Conservation (phyloP, 768 basidiomycete species). For the Cystofilobasidium macerans region DNA sequence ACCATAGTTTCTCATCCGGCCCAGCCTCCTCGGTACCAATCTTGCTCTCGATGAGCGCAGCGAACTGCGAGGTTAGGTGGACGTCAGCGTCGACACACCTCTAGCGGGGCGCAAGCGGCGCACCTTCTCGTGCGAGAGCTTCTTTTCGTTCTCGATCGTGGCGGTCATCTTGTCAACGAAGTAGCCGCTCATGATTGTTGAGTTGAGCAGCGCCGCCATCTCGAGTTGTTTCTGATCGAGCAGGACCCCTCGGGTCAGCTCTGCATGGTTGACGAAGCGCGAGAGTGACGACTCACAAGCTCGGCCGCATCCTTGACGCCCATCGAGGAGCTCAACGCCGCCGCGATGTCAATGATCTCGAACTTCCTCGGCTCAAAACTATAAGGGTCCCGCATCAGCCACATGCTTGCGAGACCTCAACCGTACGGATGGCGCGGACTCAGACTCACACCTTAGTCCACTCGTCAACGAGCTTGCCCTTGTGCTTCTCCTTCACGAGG, state of each 20-base stretch:
- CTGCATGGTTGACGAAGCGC: not conserved
- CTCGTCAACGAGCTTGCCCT: conserved; percentile 75
- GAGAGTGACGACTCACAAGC: conserved; percentile 48
- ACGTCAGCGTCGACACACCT: not conserved
- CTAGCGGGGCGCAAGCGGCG: not conserved
- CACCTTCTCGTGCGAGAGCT: conserved; percentile 77
- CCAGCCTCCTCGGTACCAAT: conserved; percentile 79
- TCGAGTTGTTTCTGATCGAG: conserved; percentile 19
- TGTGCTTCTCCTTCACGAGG: conserved; percentile 68
- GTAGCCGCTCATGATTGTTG: conserved; percentile 71
- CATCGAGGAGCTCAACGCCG: conserved; percentile 65
- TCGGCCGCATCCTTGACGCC: conserved; percentile 87
- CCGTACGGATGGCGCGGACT: no score
- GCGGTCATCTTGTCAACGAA: conserved; percentile 78
- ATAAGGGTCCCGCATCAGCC: no score
- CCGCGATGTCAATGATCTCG: conserved; percentile 65
- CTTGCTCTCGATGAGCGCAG: conserved; percentile 66
- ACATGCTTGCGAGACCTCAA: no score
- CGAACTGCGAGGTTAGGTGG: not conserved
- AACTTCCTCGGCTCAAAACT: conserved; percentile 36
- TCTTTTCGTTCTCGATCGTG: conserved; percentile 82
- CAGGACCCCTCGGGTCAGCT: not conserved
- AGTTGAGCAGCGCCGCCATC: conserved; percentile 43
- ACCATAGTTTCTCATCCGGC: conserved; percentile 89
- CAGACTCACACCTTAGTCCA: conserved; percentile 54